These are phyloP conservation scores for Geotrichum fermentans DNA, from an alignment of 1,139 yeast genomes.

Conservation along the genomic window DNA sequence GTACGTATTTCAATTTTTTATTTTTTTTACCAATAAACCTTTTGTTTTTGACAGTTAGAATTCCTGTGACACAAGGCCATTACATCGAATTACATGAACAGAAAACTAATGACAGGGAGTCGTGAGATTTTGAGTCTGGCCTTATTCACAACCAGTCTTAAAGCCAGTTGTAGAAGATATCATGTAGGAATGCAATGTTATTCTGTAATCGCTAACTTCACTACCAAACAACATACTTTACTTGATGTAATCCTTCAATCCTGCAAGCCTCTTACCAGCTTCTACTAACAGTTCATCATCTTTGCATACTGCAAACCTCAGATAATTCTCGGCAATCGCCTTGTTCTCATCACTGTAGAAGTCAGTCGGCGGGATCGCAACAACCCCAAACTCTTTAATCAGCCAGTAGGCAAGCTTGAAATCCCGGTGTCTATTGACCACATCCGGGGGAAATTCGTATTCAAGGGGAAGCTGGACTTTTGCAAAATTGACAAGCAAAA, in stretches of 20 bases:
- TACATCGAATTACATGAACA: too few relatives aligned
- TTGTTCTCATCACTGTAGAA: constrained; percentile 71
- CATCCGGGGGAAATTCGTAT: constrained; percentile 66
- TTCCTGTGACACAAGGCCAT: too few relatives aligned
- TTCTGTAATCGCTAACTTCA: too few relatives aligned
- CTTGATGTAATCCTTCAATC: constrained; percentile 56
- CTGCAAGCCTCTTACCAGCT: constrained; percentile 71
- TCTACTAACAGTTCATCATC: constrained; percentile 73
- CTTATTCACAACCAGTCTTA: too few relatives aligned
- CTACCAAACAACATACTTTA: too few relatives aligned
- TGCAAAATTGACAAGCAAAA: constrained; percentile 78
- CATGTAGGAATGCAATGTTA: too few relatives aligned
- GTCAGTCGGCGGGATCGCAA: constrained; percentile 94
- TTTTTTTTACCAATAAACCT: too few relatives aligned
- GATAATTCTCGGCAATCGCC: constrained; percentile 70
- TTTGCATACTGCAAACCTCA: constrained; percentile 94
- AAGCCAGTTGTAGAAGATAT: too few relatives aligned
- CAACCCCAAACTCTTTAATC: constrained; percentile 87
- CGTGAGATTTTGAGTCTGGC: too few relatives aligned
- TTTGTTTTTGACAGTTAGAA: too few relatives aligned
- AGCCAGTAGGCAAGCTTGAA: constrained; percentile 89
- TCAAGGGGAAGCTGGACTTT: constrained; percentile 73
- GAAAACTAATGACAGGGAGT: too few relatives aligned
- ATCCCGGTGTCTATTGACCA: constrained; percentile 68
- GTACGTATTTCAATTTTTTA: too few relatives aligned